These are phyloP conservation scores for Bullera alba DNA, from an alignment of 768 basidiomycete species.

Conservation along the genomic window DNA sequence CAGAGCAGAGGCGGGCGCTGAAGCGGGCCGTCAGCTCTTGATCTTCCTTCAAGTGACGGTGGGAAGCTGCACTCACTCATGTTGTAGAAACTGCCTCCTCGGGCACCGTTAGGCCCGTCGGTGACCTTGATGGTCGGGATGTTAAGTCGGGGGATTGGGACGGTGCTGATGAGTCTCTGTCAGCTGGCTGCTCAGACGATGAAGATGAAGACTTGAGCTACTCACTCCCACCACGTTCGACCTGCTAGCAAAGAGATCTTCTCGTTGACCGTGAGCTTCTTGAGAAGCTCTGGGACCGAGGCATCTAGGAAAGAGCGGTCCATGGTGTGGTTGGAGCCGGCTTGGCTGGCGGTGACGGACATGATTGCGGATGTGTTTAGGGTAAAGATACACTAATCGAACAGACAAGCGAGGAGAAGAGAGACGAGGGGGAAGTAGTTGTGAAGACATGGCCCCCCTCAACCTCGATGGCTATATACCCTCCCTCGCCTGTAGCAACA, in stretches of 20 bases:
- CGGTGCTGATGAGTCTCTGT: constrained; percentile 14
- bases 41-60: not conserved
- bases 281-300: constrained; percentile 53
- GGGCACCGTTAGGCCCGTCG: constrained; percentile 67
- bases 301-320: constrained; percentile 52
- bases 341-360: no score
- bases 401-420: no score
- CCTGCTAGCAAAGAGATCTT: constrained; percentile 55
- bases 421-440: no score
- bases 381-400: no score
- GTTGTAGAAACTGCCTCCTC: constrained; percentile 49
- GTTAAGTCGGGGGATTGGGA: constrained; percentile 52
- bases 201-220: constrained; percentile 60
- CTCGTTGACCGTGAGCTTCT: constrained; percentile 56
- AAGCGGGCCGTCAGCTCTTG: constrained; percentile 5
- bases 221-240: constrained; percentile 62
- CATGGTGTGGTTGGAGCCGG: constrained; percentile 25
- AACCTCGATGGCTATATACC: no score
- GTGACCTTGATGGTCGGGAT: constrained; percentile 65
- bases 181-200: constrained; percentile 60
- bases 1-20: constrained; percentile 56
- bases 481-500: no score
- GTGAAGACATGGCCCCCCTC: no score
- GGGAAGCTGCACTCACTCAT: constrained; percentile 29
- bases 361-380: no score